Evolutionary conservation across 1,284 basidiomycete species (phyloP).

Genomic region (Pterula multifida): DNA sequence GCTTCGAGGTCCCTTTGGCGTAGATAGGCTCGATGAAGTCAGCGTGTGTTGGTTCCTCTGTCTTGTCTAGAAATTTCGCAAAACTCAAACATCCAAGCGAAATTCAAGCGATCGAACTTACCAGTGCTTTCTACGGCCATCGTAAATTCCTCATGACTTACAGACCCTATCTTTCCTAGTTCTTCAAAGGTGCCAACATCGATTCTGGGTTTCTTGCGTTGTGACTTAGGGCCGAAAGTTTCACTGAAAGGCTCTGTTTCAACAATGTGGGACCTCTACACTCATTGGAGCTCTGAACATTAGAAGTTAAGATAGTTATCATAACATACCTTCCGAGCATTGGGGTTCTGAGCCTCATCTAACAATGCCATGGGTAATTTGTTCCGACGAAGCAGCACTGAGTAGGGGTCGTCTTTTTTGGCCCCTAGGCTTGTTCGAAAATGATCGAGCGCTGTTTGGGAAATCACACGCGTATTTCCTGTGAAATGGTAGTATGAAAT

Average conservation of each 20-base stretch:
- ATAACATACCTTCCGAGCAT: slow-evolving; percentile 54
- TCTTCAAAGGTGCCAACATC: slow-evolving; percentile 84
- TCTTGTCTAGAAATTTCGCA: neutral
- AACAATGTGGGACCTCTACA: slow-evolving; percentile 78
- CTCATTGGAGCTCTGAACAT: neutral
- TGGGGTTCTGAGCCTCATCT: slow-evolving; percentile 75
- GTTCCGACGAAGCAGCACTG: slow-evolving; percentile 82
- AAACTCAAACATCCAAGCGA: too few species aligned
- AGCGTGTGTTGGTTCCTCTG: slow-evolving; percentile 49
- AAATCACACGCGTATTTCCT: slow-evolving; percentile 98
- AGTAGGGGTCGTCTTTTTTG: slow-evolving; percentile 88
- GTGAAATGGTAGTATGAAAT: slow-evolving; percentile 6
- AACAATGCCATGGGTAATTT: slow-evolving; percentile 92
- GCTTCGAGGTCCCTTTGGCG: slow-evolving; percentile 83
- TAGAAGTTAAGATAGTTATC: neutral
- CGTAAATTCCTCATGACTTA: slow-evolving; percentile 10
- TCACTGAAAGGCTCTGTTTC: slow-evolving; percentile 88
- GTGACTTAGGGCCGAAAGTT: slow-evolving; percentile 90
- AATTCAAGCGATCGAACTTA: neutral
- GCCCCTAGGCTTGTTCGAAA: slow-evolving; percentile 78
- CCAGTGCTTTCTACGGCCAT: slow-evolving; percentile 20
- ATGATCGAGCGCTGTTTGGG: slow-evolving; percentile 90
- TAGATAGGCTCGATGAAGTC: slow-evolving; percentile 81
- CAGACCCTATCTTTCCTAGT: slow-evolving; percentile 56
- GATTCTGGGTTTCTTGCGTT: slow-evolving; percentile 78